Base-by-base conservation (phyloP, 345 rosid genomes). In the Viola odorata region DNA sequence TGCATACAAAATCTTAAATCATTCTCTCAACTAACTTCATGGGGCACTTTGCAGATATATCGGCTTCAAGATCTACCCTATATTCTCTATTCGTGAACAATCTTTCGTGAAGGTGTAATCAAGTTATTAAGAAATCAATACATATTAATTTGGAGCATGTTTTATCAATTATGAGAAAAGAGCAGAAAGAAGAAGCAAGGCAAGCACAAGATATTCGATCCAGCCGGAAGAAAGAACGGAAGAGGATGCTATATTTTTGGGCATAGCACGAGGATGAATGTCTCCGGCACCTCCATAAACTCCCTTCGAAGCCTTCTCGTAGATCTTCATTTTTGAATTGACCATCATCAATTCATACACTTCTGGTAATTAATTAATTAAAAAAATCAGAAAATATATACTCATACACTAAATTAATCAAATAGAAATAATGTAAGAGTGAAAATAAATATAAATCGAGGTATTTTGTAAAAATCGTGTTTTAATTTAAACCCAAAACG, bases 271-370 rank as follows among this genome's bases (percentile, higher is more conserved):
- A 3, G 78, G 74, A 50, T 55, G 65, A 32, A 64, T 23, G 49
- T 61, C 57, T 68, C 65, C 62, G 8, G 71, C 73, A 12, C 81
- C 82, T 3, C 72, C 72, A 15, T 64, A 59, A 40, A 50, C 56
- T 5, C 76, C 78, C 41, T 39, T 67, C 42, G 56, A 60, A 8
- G 50, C 58, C 49, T 63, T 71, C 47, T 17, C 23, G 7, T 17
- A 41, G 50, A 37, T 50, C 23, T 56, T 8, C 37, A 37, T 45
- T 50, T 16, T 16, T 6, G 3, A 13, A 53, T 53, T 10, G 5
- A 17, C 5, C 12, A 10, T 4, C 7, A 45, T 3, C 12, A 4
- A 11, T 45, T 4, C 50, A 8, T 45, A 10, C 3, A 45, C 12
- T 3, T 10, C 50, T 45, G 45, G 45, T 5, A 5, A 41, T 41